Evolutionary conservation across 495 filamentous ascomycete species (phyloP).

Genomic region (Astrocystis sublimbata): DNA sequence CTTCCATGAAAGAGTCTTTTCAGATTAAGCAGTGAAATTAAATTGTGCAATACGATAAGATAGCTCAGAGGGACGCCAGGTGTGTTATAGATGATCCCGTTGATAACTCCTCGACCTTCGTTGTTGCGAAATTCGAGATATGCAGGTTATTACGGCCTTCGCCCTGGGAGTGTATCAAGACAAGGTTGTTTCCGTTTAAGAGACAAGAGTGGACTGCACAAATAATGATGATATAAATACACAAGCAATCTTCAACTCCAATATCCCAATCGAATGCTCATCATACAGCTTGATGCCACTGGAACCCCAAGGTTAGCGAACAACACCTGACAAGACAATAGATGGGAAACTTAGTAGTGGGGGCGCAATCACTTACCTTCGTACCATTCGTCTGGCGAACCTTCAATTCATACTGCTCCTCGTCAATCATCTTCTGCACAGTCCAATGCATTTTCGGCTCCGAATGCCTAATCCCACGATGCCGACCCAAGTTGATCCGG

Average conservation of each 20-base stretch:
- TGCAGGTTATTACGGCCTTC: no score
- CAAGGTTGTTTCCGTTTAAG: no score
- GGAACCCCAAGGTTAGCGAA: neutral
- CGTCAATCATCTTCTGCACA: conserved; percentile 29
- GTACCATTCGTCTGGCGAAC: conserved; percentile 11
- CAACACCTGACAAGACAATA: neutral
- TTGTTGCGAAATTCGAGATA: no score
- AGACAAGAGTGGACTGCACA: no score
- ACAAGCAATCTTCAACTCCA: neutral
- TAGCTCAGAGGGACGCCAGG: no score
- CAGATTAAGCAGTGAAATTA: no score
- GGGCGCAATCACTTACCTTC: neutral
- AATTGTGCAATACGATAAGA: no score
- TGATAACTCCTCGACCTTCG: no score
- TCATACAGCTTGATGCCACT: neutral
- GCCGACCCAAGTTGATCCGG: conserved; percentile 33
- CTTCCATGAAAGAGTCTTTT: no score
- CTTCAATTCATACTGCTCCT: conserved; percentile 25
- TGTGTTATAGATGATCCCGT: no score
- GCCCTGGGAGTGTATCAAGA: neutral
- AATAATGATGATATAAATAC: neutral
- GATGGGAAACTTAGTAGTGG: no score
- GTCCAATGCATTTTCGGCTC: conserved; percentile 44
- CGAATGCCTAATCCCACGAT: conserved; percentile 29
- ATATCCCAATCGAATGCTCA: neutral